Evolutionary conservation across 768 basidiomycete genomes (phyloP), one percentile per base, ranked within the genome.

Genomic region (Xerocomellus chrysenteron): DNA sequence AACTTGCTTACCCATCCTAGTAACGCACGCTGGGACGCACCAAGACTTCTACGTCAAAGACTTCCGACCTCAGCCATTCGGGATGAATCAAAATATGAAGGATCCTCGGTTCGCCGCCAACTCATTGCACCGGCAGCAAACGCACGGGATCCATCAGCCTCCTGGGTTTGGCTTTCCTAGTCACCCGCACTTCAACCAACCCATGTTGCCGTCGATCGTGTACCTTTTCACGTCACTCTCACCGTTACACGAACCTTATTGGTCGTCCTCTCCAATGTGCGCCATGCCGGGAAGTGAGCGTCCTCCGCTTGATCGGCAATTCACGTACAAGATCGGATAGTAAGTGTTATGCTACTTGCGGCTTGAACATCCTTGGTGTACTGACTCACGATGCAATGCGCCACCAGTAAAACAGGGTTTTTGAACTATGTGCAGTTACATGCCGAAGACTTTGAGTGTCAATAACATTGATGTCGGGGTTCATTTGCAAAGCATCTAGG

Each of bases 221-320:
- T 81, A 80, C 48, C 65, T 80, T 30, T 74, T 78, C 50, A 80
- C 80, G 0, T 75, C 78, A 0, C 54, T 59, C 19, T 62, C 65
- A 36, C 59, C 74, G 17, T 61, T 59, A 3, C 67, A 72, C 40
- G 63, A 68, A 48, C 75, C 80, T 0, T 69, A 75, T 54, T 78
- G 78, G 73, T 75, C 76, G 13, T 66, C 73, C 4, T 70, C 68
- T 12, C 76, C 76, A 9, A 58, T 66, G 41, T 63, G 59, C 13
- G 47, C 66, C n/a, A 48, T 60, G 16, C 57, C 59, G 2, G 64
- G 65, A 19, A 58, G 58, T 11, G 63, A 56, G 13, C 55, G 30
- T 11, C 59, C 56, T 57, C 52, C 58, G 32, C 60, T 72, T n/a
- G 65, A 53, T 45, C 65, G 59, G 41, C 55, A 66, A n/a, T 70